These are phyloP conservation scores for Kodamaea kakaduensis DNA, from an alignment of 805 yeast species.

Conservation along the genomic window DNA sequence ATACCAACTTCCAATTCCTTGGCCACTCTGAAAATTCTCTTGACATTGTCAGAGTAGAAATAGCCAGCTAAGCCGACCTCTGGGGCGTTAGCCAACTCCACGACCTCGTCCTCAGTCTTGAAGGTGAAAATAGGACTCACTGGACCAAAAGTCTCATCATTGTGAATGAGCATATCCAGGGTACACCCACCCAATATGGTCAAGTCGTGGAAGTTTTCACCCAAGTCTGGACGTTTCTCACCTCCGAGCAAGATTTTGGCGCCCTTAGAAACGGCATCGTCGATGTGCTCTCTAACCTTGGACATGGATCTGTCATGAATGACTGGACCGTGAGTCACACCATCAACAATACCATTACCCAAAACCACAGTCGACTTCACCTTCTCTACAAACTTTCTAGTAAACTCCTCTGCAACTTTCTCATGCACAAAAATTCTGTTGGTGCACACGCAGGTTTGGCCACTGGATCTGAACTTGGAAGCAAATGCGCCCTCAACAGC, in stretches of 20 bases:
- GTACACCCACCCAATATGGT: slow-evolving; percentile 64
- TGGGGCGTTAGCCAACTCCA: slow-evolving; percentile 58
- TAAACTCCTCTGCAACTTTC: slow-evolving; percentile 59
- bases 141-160: slow-evolving; percentile 84
- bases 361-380: slow-evolving; percentile 38
- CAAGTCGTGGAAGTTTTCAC: slow-evolving; percentile 62
- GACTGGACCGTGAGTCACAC: slow-evolving; percentile 73
- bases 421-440: slow-evolving; percentile 67
- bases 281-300: slow-evolving; percentile 59
- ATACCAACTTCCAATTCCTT: slow-evolving; percentile 73
- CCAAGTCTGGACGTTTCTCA: slow-evolving; percentile 46
- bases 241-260: slow-evolving; percentile 69
- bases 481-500: slow-evolving; percentile 67
- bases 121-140: slow-evolving; percentile 68
- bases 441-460: slow-evolving; percentile 82
- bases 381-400: slow-evolving; percentile 43
- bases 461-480: slow-evolving; percentile 69
- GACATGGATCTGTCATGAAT: slow-evolving; percentile 59
- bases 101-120: slow-evolving; percentile 58
- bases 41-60: slow-evolving; percentile 55
- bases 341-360: slow-evolving; percentile 59
- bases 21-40: slow-evolving; percentile 55
- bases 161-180: slow-evolving; percentile 49
- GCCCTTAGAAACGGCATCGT: slow-evolving; percentile 63
- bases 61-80: slow-evolving; percentile 78